Evolutionary conservation across 2,329 filamentous ascomycete species (phyloP), one percentile per base, ranked within the genome.

Genomic region (Colletotrichum liaoningense): DNA sequence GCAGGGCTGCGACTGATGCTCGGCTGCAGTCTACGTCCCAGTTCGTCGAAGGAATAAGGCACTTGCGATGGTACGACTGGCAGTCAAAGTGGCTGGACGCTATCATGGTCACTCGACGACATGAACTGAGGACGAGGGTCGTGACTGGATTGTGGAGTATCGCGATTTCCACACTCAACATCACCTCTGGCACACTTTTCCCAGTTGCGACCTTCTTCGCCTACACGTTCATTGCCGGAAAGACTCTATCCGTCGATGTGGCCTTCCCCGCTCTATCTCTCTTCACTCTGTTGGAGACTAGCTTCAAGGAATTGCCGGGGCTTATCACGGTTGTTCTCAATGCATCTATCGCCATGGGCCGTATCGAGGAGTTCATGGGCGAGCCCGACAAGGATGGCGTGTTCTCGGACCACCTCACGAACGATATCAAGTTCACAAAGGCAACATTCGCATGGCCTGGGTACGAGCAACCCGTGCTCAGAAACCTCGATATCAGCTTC

Each of bases 191-290:
- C 33, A 91, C 92, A 0, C 82, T 95, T 4, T 95, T 97, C 76
- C 95, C 95, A 0, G 92, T 97, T 0, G 91, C 93, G 1, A 94
- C 93, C 1, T 95, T 98, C 77, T 94, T 92, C 76, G 92, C 94
- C 0, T 97, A 95, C 80, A 97, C 95, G 0, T 87, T 93, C 12
- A 80, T 95, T 52, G 91, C 93, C 5, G 89, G 90, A 0, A 87
- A 90, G 60, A 88, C 91, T 0, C 83, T 98, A 9, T 91, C 91
- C 0, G 91, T 97, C 46, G 93, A 97, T 74, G 87, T 97, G 30
- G 95, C 95, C 11, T 98, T 97, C 80, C 95, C 95, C 0, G 95
- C 95, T 0, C 86, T 98, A 2, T 92, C 95, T 74, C 86, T 98
- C 0, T 97, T 98, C 78, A 85, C 86, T 1, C 90, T 96, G 85